phyloP scores from a whole-genome alignment of 345 rosid genomes.

The Corymbia maculata region DNA sequence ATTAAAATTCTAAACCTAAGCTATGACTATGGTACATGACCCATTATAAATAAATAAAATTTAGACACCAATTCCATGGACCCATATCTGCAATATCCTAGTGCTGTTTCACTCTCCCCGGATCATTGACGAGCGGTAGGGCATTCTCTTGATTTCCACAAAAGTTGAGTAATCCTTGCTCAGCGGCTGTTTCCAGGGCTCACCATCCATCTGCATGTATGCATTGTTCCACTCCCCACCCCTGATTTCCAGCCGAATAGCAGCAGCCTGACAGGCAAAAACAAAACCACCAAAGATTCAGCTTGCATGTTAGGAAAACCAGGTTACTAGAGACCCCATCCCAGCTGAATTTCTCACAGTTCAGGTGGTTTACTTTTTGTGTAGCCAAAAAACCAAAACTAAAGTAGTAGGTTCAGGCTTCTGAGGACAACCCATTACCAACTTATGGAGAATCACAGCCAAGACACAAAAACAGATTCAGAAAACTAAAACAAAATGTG shows the following conservation, averaged over 20 bases:
- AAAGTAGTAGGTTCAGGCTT: neutral
- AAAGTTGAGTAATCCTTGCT: constrained; percentile 61
- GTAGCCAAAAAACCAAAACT: neutral
- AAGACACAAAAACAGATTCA: neutral
- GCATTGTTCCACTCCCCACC: constrained; percentile 88
- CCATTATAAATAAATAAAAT: neutral
- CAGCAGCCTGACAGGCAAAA: constrained; percentile 51
- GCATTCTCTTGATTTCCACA: constrained; percentile 75
- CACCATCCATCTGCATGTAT: constrained; percentile 98
- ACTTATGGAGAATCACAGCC: neutral
- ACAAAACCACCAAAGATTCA: neutral
- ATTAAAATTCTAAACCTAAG: neutral
- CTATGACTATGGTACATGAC: neutral
- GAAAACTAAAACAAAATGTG: neutral
- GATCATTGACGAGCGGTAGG: constrained; percentile 60
- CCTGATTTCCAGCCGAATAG: constrained; percentile 75
- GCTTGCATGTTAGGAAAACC: neutral
- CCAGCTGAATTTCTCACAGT: neutral
- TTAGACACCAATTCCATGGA: neutral
- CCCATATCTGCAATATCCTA: neutral
- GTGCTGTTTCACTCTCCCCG: constrained; percentile 30
- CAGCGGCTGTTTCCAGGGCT: constrained; percentile 92
- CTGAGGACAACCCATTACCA: neutral
- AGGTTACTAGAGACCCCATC: neutral
- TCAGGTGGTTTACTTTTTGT: neutral